Base-by-base conservation (phyloP, 257 asterid species). In the Lithospermum erythrorhizon region DNA sequence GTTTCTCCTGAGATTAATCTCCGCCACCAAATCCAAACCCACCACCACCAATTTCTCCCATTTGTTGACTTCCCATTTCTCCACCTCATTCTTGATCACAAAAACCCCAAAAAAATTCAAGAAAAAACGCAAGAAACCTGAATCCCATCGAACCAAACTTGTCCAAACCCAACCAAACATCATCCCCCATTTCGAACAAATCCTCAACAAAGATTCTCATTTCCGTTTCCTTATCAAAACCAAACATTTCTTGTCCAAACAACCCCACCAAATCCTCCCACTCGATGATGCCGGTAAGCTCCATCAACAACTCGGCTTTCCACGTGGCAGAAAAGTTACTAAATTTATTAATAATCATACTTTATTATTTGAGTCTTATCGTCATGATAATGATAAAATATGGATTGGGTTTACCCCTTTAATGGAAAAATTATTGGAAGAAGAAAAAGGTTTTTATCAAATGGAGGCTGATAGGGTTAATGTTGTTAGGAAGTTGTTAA, bases 341-440 rank as follows among this genome's bases (percentile, higher is more conserved):
- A 77, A 78, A 63, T 91, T 81, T 58, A 71, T 88, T 59, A 84
- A 75, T 53, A 83, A 77, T 48, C 98, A 91, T 79, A 96, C 98
- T 22, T 66, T 69, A 27, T 58, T 91, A 9, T 78, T 84, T 65
- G 79, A 86, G 9, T 84, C 76, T 65, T 88, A 91, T 66, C 82
- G 95, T 61, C 94, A 88, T 63, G 23, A 72, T 18, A 95, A 91
- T 77, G 65, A 73, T 58, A 91, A 87, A 64, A 75, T 82, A 74
- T 91, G 95, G 98, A 18, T 88, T 10, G 98, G 98, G 9, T 91
- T 88, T 59, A 91, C 83, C 29, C 90, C 86, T 54, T 77, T 82
- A 37, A 83, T 86, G 87, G 84, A 81, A 20, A 52, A 19, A 22
- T 61, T 91, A 53, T 54, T 88, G 66, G 71, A 56, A 6, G 68